Percentiles rank a stretch among this genome's conserved stretches.
Conservation (phyloP, 2,329 filamentous ascomycete species). For the Colletotrichum sp. region DNA sequence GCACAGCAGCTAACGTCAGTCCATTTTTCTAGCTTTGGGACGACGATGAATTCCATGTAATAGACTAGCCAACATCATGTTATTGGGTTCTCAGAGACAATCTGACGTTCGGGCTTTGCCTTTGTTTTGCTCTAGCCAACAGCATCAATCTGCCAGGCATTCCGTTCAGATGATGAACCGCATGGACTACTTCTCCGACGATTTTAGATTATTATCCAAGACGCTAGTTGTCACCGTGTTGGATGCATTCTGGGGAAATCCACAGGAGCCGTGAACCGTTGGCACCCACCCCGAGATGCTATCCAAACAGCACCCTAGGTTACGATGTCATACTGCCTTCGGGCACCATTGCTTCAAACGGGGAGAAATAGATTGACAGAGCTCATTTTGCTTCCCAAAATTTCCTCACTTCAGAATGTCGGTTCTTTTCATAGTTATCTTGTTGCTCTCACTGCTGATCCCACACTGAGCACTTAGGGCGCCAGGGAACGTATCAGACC, state of each 20-base stretch:
- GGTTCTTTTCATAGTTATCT: fast-evolving
- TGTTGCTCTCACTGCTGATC: not conserved
- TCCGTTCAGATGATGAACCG: not conserved
- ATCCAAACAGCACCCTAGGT: not conserved
- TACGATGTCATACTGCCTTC: not conserved
- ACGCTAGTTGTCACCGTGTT: not conserved
- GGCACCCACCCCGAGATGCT: fast-evolving
- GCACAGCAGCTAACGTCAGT: not conserved
- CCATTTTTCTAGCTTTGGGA: not conserved
- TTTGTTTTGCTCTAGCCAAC: not conserved
- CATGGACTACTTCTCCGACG: not conserved
- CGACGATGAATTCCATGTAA: fast-evolving
- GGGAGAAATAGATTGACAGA: too few species aligned
- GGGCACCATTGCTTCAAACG: fast-evolving
- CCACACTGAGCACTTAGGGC: not conserved
- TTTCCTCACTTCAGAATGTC: not conserved
- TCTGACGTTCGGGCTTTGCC: not conserved
- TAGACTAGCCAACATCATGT: not conserved
- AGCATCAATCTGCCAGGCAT: not conserved
- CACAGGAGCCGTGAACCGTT: not conserved
- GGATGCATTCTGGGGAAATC: not conserved
- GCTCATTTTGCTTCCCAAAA: too few species aligned
- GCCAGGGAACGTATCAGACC: not conserved
- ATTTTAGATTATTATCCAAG: fast-evolving
- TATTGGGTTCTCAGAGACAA: not conserved